Conservation (phyloP, 371 early-diverging fungal species). For the Fennellomyces sp. region DNA sequence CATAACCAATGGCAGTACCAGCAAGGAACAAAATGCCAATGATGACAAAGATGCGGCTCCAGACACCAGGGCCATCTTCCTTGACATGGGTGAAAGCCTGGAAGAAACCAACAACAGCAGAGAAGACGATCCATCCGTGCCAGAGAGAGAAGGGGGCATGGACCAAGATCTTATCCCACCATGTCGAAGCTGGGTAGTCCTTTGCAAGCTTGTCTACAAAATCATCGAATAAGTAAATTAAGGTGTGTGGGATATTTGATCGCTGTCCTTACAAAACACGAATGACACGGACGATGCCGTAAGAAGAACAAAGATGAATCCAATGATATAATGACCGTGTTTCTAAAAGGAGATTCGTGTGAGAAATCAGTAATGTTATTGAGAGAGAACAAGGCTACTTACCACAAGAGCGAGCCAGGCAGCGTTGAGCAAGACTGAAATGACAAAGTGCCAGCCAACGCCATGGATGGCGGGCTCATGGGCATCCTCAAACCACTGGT, state of each 20-base stretch:
- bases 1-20: constrained; percentile 68
- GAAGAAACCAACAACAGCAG: constrained; percentile 62
- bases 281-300: constrained; percentile 51
- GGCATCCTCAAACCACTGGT: constrained; percentile 64
- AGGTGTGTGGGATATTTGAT: constrained; percentile 1
- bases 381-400: constrained; percentile 15
- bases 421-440: constrained; percentile 59
- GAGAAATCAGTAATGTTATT: neutral
- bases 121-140: constrained; percentile 73
- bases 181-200: constrained; percentile 42
- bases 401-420: constrained; percentile 68
- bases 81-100: constrained; percentile 55
- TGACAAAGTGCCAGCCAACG: constrained; percentile 69
- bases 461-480: constrained; percentile 67
- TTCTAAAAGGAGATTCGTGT: constrained; percentile 18
- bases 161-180: constrained; percentile 59
- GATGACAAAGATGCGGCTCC: constrained; percentile 54
- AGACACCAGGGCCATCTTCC: constrained; percentile 48
- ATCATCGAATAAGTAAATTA: constrained; percentile 2
- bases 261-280: constrained; percentile 47
- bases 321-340: constrained; percentile 43
- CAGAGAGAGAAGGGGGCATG: constrained; percentile 78
- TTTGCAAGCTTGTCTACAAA: constrained; percentile 50
- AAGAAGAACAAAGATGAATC: constrained; percentile 48
- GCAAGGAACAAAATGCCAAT: constrained; percentile 58